phyloP scores from a whole-genome alignment of 2,329 filamentous ascomycete species.

The Fonsecaea erecta region DNA sequence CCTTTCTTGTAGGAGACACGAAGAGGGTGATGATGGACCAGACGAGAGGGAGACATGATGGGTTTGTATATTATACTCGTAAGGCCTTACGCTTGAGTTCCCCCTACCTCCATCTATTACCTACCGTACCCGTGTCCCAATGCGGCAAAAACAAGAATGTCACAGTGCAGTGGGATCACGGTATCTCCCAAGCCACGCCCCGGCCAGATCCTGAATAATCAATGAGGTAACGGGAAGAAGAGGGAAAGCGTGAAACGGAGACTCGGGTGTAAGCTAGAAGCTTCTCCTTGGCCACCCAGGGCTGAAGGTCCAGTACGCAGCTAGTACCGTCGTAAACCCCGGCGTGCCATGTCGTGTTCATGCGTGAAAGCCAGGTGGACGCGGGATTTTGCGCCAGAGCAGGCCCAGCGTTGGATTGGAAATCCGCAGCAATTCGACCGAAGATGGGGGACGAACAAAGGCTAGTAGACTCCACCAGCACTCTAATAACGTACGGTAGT shows the following conservation, averaged over 20 bases:
- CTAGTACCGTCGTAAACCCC: too few species aligned
- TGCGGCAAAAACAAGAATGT: background rate
- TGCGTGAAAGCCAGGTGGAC: background rate
- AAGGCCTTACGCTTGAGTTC: background rate
- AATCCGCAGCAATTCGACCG: constrained; percentile 10
- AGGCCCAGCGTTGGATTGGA: background rate
- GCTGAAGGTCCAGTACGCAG: too few species aligned
- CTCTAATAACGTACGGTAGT: background rate
- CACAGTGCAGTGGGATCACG: background rate
- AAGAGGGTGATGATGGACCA: background rate
- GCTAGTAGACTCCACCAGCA: too few species aligned
- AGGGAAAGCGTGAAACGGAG: constrained; percentile 2
- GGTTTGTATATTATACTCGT: constrained; percentile 9
- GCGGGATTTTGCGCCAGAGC: constrained; percentile 3
- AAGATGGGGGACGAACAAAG: constrained; percentile 15
- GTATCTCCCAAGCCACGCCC: background rate
- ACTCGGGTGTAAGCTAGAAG: constrained; percentile 10
- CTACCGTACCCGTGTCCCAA: background rate
- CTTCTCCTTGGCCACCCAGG: background rate
- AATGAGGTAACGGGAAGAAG: background rate
- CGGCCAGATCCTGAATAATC: constrained; percentile 19
- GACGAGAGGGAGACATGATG: constrained; percentile 4
- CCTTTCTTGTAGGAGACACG: background rate
- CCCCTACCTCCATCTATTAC: too few species aligned
- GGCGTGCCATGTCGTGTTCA: too few species aligned